Evolutionary conservation across 257 asterid species (phyloP).

Genomic region (Parsonsia alboflavescens): DNA sequence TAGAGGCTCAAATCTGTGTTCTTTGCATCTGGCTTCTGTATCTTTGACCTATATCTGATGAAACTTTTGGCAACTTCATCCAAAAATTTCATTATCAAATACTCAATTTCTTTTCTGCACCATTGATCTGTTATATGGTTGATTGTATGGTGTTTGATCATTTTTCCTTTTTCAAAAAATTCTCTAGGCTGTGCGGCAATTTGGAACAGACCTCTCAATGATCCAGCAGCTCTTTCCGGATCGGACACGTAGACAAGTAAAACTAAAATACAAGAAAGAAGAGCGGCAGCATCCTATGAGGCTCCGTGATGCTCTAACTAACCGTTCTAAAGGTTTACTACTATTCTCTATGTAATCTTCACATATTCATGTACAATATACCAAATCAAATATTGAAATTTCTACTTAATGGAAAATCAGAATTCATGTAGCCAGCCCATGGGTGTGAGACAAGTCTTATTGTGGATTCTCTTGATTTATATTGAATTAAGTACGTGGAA

Average conservation of each 20-base stretch:
- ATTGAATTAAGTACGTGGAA: background rate
- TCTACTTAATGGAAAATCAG: background rate
- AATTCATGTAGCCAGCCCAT: background rate
- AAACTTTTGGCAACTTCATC: background rate
- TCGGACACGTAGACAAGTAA: constrained; percentile 58
- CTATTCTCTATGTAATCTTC: background rate
- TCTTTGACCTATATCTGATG: background rate
- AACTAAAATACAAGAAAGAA: constrained; percentile 77
- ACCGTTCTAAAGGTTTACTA: constrained; percentile 49
- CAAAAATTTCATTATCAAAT: background rate
- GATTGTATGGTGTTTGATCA: too few relatives aligned
- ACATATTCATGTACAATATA: background rate
- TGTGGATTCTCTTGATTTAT: background rate
- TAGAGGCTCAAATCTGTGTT: background rate
- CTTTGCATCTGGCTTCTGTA: background rate
- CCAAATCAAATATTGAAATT: background rate
- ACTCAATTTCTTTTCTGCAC: background rate
- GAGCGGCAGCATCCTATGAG: constrained; percentile 65
- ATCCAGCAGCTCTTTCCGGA: constrained; percentile 83
- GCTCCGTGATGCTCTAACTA: constrained; percentile 74
- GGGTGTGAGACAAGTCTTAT: background rate
- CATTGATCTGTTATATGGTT: background rate
- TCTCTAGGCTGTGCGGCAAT: constrained; percentile 62
- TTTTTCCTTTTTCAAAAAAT: background rate
- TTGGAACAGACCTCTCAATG: constrained; percentile 87